phyloP scores from a whole-genome alignment of 2,329 filamentous ascomycete genomes.

The Alternaria longipes region DNA sequence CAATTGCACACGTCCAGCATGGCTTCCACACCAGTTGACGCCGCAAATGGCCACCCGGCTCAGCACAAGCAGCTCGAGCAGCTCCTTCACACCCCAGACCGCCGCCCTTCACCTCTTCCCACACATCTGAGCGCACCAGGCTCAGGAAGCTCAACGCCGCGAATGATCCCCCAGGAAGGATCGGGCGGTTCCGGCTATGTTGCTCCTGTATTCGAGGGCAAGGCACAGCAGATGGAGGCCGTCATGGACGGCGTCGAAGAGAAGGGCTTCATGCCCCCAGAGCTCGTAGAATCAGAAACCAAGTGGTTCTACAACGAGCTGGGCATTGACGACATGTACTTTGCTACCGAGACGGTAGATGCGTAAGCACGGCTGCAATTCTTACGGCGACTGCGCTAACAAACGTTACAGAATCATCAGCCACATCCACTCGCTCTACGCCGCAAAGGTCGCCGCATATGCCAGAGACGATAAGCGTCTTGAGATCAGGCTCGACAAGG shows the following conservation, averaged over 20 bases:
- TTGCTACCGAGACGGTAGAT: conserved; percentile 85
- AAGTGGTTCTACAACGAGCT: conserved; percentile 98
- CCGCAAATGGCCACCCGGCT: conserved; percentile 26
- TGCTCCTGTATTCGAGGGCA: conserved; percentile 92
- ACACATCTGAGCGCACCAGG: conserved; percentile 81
- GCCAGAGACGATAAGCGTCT: conserved; percentile 92
- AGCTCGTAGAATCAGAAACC: conserved; percentile 85
- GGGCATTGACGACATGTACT: conserved; percentile 98
- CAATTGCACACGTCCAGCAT: conserved; percentile 29
- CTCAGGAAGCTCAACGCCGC: conserved; percentile 63
- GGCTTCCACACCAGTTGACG: conserved; percentile 47
- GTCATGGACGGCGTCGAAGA: conserved; percentile 83
- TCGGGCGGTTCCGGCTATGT: conserved; percentile 84
- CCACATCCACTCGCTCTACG: conserved; percentile 95
- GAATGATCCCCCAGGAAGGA: conserved; percentile 84
- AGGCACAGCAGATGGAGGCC: conserved; percentile 84
- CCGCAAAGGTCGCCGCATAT: conserved; percentile 93
- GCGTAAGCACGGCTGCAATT: conserved; percentile 56
- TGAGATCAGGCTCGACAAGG: conserved; percentile 95
- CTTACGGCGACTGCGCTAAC: conserved; percentile 20
- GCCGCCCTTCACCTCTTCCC: conserved; percentile 85
- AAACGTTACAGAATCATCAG: conserved; percentile 72
- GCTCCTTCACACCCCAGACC: conserved; percentile 62
- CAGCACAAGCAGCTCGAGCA: conserved; percentile 68
- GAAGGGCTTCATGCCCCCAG: conserved; percentile 84